phyloP scores from a whole-genome alignment of 2,329 filamentous ascomycete species.

The Daldinia sp. region DNA sequence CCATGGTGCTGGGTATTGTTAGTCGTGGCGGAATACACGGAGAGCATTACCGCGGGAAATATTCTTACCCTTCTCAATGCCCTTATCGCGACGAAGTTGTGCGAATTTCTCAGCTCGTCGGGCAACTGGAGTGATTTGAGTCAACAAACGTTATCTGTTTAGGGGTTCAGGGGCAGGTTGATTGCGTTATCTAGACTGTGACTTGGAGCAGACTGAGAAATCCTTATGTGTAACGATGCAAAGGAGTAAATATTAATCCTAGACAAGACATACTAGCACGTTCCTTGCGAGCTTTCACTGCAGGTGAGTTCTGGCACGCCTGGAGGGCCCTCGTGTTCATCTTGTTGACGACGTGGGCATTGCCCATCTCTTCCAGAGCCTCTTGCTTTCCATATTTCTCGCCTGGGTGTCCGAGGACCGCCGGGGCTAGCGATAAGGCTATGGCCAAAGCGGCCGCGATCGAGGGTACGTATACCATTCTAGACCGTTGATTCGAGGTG shows the following conservation, averaged over 20 bases:
- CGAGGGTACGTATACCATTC: conserved; percentile 38
- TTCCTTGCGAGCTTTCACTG: conserved; percentile 50
- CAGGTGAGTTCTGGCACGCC: conserved; percentile 50
- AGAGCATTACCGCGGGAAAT: background rate
- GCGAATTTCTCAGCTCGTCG: conserved; percentile 51
- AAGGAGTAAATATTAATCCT: background rate
- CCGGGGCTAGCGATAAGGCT: conserved; percentile 35
- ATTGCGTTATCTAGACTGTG: background rate
- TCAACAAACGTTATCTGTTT: background rate
- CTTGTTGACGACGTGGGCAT: conserved; percentile 43
- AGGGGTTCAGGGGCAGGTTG: background rate
- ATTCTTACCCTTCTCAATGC: conserved; percentile 38
- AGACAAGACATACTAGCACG: conserved; percentile 41
- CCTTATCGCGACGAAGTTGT: conserved; percentile 49
- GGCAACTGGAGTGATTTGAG: conserved; percentile 36
- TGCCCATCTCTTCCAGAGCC: conserved; percentile 40
- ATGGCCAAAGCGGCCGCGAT: conserved; percentile 36
- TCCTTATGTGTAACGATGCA: background rate
- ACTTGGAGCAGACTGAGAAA: background rate
- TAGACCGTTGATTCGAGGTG: conserved; percentile 9
- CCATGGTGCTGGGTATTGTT: conserved; percentile 34
- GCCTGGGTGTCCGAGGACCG: conserved; percentile 42
- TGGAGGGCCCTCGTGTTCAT: conserved; percentile 48
- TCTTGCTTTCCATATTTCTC: conserved; percentile 43
- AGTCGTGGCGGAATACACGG: background rate